Base-by-base conservation (phyloP, 495 filamentous ascomycete genomes). In the Margaritispora aquatica region DNA sequence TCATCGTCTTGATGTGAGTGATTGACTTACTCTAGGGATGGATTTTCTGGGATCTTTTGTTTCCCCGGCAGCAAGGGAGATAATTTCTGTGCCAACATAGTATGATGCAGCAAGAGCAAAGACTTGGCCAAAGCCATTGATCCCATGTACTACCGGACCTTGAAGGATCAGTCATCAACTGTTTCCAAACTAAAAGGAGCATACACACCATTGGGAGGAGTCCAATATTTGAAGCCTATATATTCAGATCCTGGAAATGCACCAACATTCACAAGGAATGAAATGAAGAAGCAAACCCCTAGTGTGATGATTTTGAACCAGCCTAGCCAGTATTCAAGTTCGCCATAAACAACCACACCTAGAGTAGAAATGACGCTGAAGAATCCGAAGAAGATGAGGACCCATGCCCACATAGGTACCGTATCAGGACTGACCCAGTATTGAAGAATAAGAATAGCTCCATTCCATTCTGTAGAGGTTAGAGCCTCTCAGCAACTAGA, bases 41-140 rank as follows among this genome's bases (percentile, higher is more conserved):
- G 83, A 83, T 61, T 79, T 77, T 57, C 84, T 73, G 0, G 86
- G 86, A 60, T 89, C 86, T 54, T 80, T 74, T 9, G 85, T 87
- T 70, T 90, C 87, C 51, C 83, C 85, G 0, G 86, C 85, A 7
- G 87, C 85, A 60, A 90, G 13, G 15, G 55, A 27, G 4, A 58
- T 31, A 11, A 51, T 5, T 34, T 34, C 29, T 34, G 29, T n/a
- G n/a, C n/a, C 57, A 8, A 44, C 47, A 26, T 59, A 59, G 63
- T 92, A 78, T 15, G 84, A 84, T 4, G 83, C 80, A 87, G 88
- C 92, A 69, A 92, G 82, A 7, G 77, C 86, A 29, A 88, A 74
- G 73, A 92, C 90, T 22, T 79, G 66, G 2, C 84, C 84, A 31
- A 73, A 73, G 22, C 72, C 66, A 22, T 68, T 71, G 7, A 84